Percentiles rank a stretch among this genome's conserved stretches.
Evolutionary conservation across 108 stramenopile species (phyloP).

Genomic region (Licmophora abbreviata): DNA sequence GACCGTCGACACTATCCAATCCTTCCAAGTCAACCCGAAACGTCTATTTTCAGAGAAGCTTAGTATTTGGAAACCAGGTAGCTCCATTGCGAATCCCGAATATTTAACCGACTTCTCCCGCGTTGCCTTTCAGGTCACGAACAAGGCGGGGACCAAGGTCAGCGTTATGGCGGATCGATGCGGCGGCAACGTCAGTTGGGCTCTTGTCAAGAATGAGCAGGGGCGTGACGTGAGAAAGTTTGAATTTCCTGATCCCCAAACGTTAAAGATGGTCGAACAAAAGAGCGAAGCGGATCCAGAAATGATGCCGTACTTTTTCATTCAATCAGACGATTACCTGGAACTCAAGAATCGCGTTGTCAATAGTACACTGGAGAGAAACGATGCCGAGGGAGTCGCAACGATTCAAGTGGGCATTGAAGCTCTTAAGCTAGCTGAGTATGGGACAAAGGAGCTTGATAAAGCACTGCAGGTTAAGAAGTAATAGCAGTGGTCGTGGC

Average conservation of each 20-base stretch:
- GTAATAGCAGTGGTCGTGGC: too few relatives aligned
- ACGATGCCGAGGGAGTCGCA: conserved; percentile 60
- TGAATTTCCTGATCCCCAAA: conserved; percentile 57
- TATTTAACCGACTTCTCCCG: conserved; percentile 65
- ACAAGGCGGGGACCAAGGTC: conserved; percentile 42
- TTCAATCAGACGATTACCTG: conserved; percentile 73
- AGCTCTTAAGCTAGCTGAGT: conserved; percentile 71
- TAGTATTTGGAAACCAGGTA: conserved; percentile 18
- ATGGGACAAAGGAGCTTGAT: conserved; percentile 28
- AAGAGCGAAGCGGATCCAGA: conserved; percentile 38
- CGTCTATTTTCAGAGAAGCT: conserved; percentile 47
- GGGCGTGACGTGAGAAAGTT: conserved; percentile 52
- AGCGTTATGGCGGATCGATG: conserved; percentile 80
- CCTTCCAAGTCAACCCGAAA: conserved; percentile 51
- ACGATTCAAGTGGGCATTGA: conserved; percentile 73
- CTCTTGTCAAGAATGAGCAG: conserved; percentile 39
- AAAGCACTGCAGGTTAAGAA: conserved; percentile 3
- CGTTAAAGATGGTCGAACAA: conserved; percentile 28
- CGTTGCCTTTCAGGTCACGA: conserved; percentile 58
- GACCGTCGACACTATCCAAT: conserved; percentile 55
- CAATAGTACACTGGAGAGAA: conserved; percentile 20
- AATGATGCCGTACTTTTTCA: conserved; percentile 82
- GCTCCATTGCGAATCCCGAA: conserved; percentile 8
- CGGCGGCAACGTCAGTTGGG: conserved; percentile 70
- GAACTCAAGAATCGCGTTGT: conserved; percentile 60